Base-by-base conservation (phyloP, 306 rosid genomes). In the Quercus ilex region DNA sequence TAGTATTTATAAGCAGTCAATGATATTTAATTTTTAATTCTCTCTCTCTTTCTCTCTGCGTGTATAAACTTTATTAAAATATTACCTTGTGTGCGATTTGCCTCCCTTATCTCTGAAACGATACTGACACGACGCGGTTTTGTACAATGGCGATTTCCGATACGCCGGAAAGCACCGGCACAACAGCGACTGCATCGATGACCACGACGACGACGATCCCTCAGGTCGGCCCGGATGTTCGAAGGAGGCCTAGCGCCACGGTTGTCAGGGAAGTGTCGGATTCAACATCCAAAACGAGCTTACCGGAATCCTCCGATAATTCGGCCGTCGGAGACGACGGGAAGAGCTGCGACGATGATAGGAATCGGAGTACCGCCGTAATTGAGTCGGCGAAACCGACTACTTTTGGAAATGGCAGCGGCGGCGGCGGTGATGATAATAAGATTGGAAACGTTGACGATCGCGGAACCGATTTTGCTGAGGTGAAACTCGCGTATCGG, bases 61-160 rank as follows among this genome's bases (percentile, higher is more conserved):
- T 59, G 2, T 59, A 0, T 11, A 1, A 12, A 49, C 17, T 11
- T 26, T 4, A 41, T 41, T 41, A 41, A 33, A 41, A 6, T 20
- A 20, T 21, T 13, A 20, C 3, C 11, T n/a, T n/a, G 1, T 25
- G 64, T 18, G 28, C 1, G 23, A 38, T 38, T 38, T 41, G 46
- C 46, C 46, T 41, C 11, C 46, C 12, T 41, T 41, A 41, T 41
- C 46, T 49, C 53, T 13, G 6, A 67, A 31, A 8, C 51, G 17
- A 30, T 31, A 30, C 69, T 8, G 9, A 62, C 17, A 15, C 70
- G 71, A 30, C 9, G 8, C 5, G 33, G 69, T 62, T 26, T 5
- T 31, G 14, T 52, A 55, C 73, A 12, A 96, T 91, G 99, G 92
- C 87, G 85, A 83, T 80, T 81, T 33, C 91, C 41, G 87, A 85